Conservation (phyloP, 1,139 yeast species). For the Wickerhamomyces sp. region DNA sequence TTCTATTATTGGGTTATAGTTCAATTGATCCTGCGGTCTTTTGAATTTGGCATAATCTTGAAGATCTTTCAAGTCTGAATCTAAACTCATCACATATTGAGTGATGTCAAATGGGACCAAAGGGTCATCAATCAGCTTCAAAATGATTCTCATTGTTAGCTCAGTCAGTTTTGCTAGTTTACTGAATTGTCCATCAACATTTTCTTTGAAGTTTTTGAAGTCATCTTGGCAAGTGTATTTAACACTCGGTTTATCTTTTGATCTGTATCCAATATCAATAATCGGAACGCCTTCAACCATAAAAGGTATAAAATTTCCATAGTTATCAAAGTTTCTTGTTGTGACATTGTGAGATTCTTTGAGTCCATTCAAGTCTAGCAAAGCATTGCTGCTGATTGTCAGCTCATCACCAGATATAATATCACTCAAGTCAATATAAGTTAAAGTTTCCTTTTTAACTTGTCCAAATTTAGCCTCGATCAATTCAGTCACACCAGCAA, state of each 20-base stretch:
- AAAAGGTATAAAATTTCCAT: slow-evolving; percentile 64
- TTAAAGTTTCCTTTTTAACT: slow-evolving; percentile 57
- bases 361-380: slow-evolving; percentile 35
- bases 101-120: slow-evolving; percentile 65
- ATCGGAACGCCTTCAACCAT: slow-evolving; percentile 61
- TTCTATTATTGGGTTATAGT: slow-evolving; percentile 25
- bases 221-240: slow-evolving; percentile 63
- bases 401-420: slow-evolving; percentile 62
- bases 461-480: slow-evolving; percentile 53
- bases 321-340: slow-evolving; percentile 35
- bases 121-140: slow-evolving; percentile 68
- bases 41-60: slow-evolving; percentile 34
- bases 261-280: slow-evolving; percentile 38
- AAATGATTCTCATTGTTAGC: slow-evolving; percentile 46
- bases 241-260: slow-evolving; percentile 33
- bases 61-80: slow-evolving; percentile 44
- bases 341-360: slow-evolving; percentile 20
- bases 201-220: slow-evolving; percentile 48
- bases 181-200: slow-evolving; percentile 52
- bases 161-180: slow-evolving; percentile 58
- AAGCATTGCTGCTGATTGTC: slow-evolving; percentile 62
- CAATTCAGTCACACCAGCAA: slow-evolving; percentile 84
- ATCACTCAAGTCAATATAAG: slow-evolving; percentile 75
- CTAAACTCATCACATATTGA: slow-evolving; percentile 43
- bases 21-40: slow-evolving; percentile 20